These are phyloP conservation scores for Metschnikowia sp. DNA, from an alignment of 805 yeast species.

Conservation along the genomic window DNA sequence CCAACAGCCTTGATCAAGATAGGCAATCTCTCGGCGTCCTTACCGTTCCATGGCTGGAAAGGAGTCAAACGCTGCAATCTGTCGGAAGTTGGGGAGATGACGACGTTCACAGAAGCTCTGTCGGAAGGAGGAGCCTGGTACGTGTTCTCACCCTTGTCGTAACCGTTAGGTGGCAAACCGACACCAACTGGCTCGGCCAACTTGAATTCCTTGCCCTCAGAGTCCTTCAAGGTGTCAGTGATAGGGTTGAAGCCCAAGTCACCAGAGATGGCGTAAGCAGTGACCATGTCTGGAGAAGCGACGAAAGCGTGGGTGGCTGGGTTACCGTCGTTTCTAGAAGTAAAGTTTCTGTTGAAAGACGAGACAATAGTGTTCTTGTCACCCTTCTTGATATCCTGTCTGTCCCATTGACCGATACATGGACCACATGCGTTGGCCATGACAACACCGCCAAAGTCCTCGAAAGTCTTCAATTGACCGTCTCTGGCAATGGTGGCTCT, in stretches of 20 bases:
- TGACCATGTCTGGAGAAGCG: slow-evolving; percentile 94
- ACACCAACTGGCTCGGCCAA: slow-evolving; percentile 85
- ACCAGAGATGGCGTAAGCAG: slow-evolving; percentile 95
- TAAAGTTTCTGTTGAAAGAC: slow-evolving; percentile 96
- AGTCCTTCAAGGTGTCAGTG: slow-evolving; percentile 82
- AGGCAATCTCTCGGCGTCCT: slow-evolving; percentile 85
- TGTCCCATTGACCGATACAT: slow-evolving; percentile 99
- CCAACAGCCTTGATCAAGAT: slow-evolving; percentile 94
- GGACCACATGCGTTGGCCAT: slow-evolving; percentile 99
- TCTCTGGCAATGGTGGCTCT: slow-evolving; percentile 98
- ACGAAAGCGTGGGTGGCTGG: slow-evolving; percentile 95
- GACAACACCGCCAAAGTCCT: slow-evolving; percentile 89
- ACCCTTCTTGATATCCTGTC: slow-evolving; percentile 87
- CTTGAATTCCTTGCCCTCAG: slow-evolving; percentile 87
- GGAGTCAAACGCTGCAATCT: slow-evolving; percentile 94
- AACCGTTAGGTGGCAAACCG: slow-evolving; percentile 86
- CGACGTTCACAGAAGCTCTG: slow-evolving; percentile 70
- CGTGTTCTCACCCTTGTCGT: slow-evolving; percentile 90
- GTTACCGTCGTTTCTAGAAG: slow-evolving; percentile 97
- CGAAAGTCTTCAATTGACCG: slow-evolving; percentile 84
- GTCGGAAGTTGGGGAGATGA: slow-evolving; percentile 85
- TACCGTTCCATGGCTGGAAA: slow-evolving; percentile 94
- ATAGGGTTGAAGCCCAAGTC: slow-evolving; percentile 95
- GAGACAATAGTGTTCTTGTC: slow-evolving; percentile 96
- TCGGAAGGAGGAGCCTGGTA: slow-evolving; percentile 96